These are phyloP conservation scores for Ophiognomonia clavigignenti-juglandacearum DNA, from an alignment of 2,329 filamentous ascomycete species.

Conservation along the genomic window DNA sequence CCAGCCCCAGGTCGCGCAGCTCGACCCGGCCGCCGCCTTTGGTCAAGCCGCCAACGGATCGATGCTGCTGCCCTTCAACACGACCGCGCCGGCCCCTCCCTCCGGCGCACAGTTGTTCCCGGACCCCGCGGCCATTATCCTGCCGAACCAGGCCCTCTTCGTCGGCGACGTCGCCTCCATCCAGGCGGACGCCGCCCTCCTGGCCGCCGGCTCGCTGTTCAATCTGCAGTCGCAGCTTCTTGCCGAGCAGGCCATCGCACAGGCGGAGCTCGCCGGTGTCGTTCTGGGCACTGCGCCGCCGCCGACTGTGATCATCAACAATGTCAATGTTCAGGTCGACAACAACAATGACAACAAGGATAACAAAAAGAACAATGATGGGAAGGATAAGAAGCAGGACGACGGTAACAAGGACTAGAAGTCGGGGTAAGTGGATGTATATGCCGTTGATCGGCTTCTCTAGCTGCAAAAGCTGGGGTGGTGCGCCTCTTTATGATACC, in stretches of 20 bases:
- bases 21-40: slow-evolving; percentile 28
- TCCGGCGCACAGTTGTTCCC: slow-evolving; percentile 27
- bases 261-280: slow-evolving; percentile 23
- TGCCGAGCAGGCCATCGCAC: slow-evolving; percentile 24
- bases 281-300: slow-evolving; percentile 17
- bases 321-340: too few relatives aligned
- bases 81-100: slow-evolving; percentile 23
- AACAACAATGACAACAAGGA: neutral
- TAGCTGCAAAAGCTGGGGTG: too few relatives aligned
- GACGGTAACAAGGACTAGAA: too few relatives aligned
- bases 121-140: slow-evolving; percentile 34
- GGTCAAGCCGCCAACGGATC: slow-evolving; percentile 27
- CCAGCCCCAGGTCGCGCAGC: slow-evolving; percentile 19
- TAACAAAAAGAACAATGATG: neutral
- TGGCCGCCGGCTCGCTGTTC: slow-evolving; percentile 23
- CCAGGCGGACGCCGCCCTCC: slow-evolving; percentile 28
- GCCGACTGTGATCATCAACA: slow-evolving; percentile 10
- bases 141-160: slow-evolving; percentile 29
- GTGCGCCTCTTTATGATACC: too few relatives aligned
- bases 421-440: too few relatives aligned
- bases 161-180: slow-evolving; percentile 30
- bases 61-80: slow-evolving; percentile 30
- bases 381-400: neutral
- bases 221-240: slow-evolving; percentile 23
- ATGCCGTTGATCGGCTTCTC: too few relatives aligned